Conservation (phyloP, 1,139 yeast genomes). For the Yamadazyma atmosphaerica region DNA sequence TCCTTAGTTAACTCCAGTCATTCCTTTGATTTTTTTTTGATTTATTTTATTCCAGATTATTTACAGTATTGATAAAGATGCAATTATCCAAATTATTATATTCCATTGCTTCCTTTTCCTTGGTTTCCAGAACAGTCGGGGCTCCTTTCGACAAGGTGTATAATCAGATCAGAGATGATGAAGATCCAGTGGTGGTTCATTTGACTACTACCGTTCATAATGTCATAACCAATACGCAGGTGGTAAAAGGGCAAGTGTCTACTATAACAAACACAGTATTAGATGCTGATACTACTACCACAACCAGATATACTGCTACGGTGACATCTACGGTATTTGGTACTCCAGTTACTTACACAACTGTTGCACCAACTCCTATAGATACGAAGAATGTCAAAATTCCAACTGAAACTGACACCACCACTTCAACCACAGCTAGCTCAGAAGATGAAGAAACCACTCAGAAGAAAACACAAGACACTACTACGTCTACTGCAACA, state of each 20-base stretch:
- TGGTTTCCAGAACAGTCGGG: conserved; percentile 25
- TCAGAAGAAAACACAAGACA: conserved; percentile 6
- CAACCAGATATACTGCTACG: conserved; percentile 48
- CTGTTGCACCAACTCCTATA: conserved; percentile 40
- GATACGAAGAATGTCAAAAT: conserved; percentile 13
- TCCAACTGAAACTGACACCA: conserved; percentile 11
- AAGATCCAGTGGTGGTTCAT: conserved; percentile 34
- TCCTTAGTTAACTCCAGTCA: conserved; percentile 23
- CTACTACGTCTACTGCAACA: conserved; percentile 8
- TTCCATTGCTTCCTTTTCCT: conserved; percentile 19
- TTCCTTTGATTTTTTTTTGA: conserved; percentile 16
- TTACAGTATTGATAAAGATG: conserved; percentile 23
- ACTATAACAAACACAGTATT: conserved; percentile 32
- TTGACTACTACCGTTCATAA: conserved; percentile 39
- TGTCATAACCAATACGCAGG: conserved; percentile 31
- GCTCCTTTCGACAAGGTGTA: conserved; percentile 24
- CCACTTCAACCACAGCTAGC: conserved; percentile 1
- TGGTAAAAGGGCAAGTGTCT: conserved; percentile 31
- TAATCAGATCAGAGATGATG: conserved; percentile 24
- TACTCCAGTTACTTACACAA: conserved; percentile 36
- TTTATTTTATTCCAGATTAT: conserved; percentile 13
- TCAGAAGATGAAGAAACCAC: not conserved
- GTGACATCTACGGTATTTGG: conserved; percentile 46
- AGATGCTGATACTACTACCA: conserved; percentile 37
- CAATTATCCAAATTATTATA: conserved; percentile 31